phyloP scores from a whole-genome alignment of 2,329 filamentous ascomycete species.

The Endoconidiophora laricicola region DNA sequence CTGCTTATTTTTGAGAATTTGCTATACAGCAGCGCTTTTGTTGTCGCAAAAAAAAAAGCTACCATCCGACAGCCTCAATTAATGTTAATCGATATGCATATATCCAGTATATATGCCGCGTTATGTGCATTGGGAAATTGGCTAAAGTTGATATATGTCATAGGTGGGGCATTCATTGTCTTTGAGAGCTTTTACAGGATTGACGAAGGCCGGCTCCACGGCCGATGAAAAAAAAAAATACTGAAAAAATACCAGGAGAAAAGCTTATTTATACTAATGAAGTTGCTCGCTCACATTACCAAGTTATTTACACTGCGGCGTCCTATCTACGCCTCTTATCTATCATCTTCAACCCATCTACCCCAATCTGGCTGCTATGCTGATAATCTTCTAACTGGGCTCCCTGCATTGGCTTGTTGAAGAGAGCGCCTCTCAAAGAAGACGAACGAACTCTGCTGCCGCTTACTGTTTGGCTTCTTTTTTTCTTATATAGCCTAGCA shows the following conservation, averaged over 20 bases:
- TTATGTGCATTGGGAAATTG: slow-evolving; percentile 2
- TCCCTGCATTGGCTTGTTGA: too few species aligned
- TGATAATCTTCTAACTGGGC: too few species aligned
- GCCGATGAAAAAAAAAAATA: slow-evolving; percentile 5
- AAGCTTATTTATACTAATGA: not conserved
- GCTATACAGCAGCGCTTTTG: not conserved
- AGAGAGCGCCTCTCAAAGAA: too few species aligned
- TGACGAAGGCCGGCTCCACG: too few species aligned
- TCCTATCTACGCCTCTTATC: too few species aligned
- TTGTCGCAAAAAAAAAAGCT: slow-evolving; percentile 2
- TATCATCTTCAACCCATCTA: too few species aligned
- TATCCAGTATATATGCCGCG: not conserved
- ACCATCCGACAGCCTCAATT: not conserved
- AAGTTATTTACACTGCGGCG: too few species aligned
- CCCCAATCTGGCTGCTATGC: too few species aligned
- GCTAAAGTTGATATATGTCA: not conserved
- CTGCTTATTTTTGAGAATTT: not conserved
- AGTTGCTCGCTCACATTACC: too few species aligned
- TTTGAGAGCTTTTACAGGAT: not conserved
- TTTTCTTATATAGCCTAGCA: not conserved
- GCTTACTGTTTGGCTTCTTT: not conserved
- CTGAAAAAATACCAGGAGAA: not conserved
- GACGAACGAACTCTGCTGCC: not conserved
- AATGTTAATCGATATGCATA: slow-evolving; percentile 10
- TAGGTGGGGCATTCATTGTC: slow-evolving; percentile 2